These are phyloP conservation scores for Glycine soja DNA, from an alignment of 306 rosid genomes.

Conservation along the genomic window DNA sequence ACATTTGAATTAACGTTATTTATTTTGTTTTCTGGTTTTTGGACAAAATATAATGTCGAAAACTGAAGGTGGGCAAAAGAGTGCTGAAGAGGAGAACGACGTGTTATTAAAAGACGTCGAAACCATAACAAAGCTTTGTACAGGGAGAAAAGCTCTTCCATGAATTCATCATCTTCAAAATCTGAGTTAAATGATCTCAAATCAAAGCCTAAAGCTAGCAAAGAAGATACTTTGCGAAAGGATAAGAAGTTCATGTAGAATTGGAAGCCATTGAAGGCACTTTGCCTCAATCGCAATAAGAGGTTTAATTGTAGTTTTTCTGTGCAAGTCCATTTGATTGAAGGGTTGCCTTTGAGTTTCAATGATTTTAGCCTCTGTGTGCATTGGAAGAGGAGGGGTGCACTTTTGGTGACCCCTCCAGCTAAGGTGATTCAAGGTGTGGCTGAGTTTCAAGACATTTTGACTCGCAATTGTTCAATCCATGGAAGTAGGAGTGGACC, in stretches of 20 bases:
- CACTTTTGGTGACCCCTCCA: constrained; percentile 68
- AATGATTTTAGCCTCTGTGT: constrained; percentile 66
- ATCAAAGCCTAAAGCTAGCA: constrained; percentile 48
- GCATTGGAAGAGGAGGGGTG: constrained; percentile 84
- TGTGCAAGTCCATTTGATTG: constrained; percentile 77
- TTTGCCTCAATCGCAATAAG: constrained; percentile 65
- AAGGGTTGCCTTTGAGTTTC: constrained; percentile 70
- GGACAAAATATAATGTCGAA: constrained; percentile 58
- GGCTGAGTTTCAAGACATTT: constrained; percentile 72
- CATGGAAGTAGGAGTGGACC: constrained; percentile 83
- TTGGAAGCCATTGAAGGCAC: constrained; percentile 79
- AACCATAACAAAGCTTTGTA: constrained; percentile 64
- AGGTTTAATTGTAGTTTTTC: constrained; percentile 83
- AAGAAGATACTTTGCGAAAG: constrained; percentile 60
- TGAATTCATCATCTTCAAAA: constrained; percentile 54
- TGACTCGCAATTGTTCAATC: constrained; percentile 72
- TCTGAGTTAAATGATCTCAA: constrained; percentile 50
- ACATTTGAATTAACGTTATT: constrained; percentile 24
- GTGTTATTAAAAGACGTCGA: constrained; percentile 70
- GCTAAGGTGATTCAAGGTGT: constrained; percentile 66
- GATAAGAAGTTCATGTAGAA: constrained; percentile 90
- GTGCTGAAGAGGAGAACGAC: constrained; percentile 56
- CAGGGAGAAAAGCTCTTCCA: constrained; percentile 50
- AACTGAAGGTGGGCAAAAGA: constrained; percentile 57
- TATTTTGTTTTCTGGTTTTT: neutral